Evolutionary conservation across 2,329 filamentous ascomycete species (phyloP).

Genomic region (Clonostachys solani): DNA sequence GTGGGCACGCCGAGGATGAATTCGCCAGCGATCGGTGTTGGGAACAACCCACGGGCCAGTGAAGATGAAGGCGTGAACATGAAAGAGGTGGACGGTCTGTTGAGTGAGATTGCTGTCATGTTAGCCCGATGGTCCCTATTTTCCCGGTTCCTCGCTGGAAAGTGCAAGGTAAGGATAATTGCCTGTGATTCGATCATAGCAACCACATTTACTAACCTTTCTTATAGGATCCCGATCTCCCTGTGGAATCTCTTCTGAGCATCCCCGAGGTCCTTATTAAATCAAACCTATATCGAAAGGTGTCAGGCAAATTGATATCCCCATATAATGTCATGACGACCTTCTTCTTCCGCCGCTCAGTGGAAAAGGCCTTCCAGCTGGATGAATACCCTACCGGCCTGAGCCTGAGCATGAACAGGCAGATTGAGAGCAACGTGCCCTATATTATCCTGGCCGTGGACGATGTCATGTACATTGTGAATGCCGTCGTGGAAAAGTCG

Average conservation of each 20-base stretch:
- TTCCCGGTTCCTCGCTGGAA: slow-evolving; percentile 80
- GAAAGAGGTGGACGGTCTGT: slow-evolving; percentile 86
- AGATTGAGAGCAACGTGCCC: slow-evolving; percentile 73
- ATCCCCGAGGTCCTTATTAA: slow-evolving; percentile 72
- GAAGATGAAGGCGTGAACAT: slow-evolving; percentile 95
- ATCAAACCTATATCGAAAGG: slow-evolving; percentile 77
- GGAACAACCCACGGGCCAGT: slow-evolving; percentile 52
- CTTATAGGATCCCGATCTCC: slow-evolving; percentile 42
- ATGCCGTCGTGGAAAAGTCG: slow-evolving; percentile 82
- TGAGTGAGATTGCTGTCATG: slow-evolving; percentile 90
- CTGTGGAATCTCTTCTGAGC: slow-evolving; percentile 52
- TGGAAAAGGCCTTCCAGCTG: slow-evolving; percentile 96
- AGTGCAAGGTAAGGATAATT: slow-evolving; percentile 64
- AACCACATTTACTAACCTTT: not conserved
- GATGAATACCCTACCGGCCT: slow-evolving; percentile 83
- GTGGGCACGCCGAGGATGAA: slow-evolving; percentile 63
- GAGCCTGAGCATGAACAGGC: slow-evolving; percentile 67
- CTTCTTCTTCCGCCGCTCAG: slow-evolving; percentile 94
- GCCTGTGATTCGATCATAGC: not conserved
- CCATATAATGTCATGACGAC: slow-evolving; percentile 92
- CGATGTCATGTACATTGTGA: slow-evolving; percentile 99
- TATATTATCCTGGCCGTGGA: slow-evolving; percentile 95
- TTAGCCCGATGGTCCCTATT: slow-evolving; percentile 91
- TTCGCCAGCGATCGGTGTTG: slow-evolving; percentile 66
- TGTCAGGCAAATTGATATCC: slow-evolving; percentile 66